A percentile compares a stretch with the other conserved stretches of the same genome.
These are phyloP conservation scores for Camellia sinensis DNA, from an alignment of 148 eudicot genomes.

Conservation along the genomic window DNA sequence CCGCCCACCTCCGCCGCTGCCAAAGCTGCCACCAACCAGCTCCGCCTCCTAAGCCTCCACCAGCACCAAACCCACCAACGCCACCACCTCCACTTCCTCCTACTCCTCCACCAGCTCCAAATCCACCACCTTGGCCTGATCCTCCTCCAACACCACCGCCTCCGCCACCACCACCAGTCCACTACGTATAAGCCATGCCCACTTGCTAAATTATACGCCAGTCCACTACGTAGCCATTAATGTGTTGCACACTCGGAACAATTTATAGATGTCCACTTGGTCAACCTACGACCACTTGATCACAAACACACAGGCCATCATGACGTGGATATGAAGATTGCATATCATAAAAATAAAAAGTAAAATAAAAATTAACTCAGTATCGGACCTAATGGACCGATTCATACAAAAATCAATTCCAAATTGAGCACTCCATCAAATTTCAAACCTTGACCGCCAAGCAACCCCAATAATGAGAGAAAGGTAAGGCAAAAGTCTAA, in stretches of 20 bases:
- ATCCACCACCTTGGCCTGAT: neutral
- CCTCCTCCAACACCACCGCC: neutral
- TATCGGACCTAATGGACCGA: too few species aligned
- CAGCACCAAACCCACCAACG: neutral
- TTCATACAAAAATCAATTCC: too few species aligned
- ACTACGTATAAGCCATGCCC: constrained; percentile 12
- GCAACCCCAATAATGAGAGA: too few species aligned
- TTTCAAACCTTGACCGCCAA: too few species aligned
- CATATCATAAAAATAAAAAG: too few species aligned
- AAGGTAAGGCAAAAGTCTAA: too few species aligned
- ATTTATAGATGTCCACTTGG: neutral
- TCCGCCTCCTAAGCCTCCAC: neutral
- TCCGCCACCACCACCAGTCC: constrained; percentile 5
- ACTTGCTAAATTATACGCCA: neutral
- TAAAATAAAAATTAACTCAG: neutral
- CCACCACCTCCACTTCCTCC: neutral
- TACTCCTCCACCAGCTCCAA: neutral
- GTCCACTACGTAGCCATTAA: constrained; percentile 2
- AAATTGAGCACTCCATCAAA: too few species aligned
- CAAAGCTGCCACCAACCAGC: neutral
- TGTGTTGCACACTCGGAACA: neutral
- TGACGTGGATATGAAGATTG: neutral
- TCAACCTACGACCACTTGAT: neutral
- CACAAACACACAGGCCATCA: neutral
- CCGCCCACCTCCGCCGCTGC: constrained; percentile 6